Percentiles rank a stretch among this genome's conserved stretches.
Evolutionary conservation across 179 eudicot species (phyloP).

Genomic region (Silene vulgaris): DNA sequence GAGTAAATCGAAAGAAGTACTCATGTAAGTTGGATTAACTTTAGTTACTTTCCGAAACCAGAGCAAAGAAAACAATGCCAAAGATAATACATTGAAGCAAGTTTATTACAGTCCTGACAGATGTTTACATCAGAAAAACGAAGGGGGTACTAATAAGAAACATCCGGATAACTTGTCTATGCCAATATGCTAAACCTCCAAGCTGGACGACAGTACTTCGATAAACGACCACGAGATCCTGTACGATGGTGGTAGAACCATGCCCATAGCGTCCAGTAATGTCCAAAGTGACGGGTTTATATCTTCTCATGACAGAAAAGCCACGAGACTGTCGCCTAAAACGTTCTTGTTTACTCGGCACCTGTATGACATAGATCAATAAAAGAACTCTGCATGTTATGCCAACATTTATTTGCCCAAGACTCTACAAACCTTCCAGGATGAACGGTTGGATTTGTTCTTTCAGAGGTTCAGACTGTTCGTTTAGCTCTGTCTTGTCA

Average conservation of each 20-base stretch:
- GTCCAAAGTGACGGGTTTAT: constrained; percentile 5
- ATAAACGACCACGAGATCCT: background rate
- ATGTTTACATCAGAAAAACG: background rate
- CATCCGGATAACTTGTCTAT: background rate
- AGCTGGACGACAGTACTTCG: background rate
- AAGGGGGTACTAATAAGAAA: background rate
- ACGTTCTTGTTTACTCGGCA: constrained; percentile 34
- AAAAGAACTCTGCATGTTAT: constrained; percentile 29
- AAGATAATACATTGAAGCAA: background rate
- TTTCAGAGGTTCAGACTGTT: constrained; percentile 41
- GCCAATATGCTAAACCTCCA: background rate
- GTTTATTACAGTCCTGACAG: background rate
- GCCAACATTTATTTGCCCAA: constrained; percentile 44
- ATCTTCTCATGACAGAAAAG: constrained; percentile 33
- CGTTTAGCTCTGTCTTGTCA: constrained; percentile 34
- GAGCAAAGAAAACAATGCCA: background rate
- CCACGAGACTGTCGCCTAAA: constrained; percentile 28
- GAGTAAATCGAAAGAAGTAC: no score
- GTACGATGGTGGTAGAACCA: background rate
- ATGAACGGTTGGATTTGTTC: constrained; percentile 61
- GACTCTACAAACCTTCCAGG: constrained; percentile 79
- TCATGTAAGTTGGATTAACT: no score
- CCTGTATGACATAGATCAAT: constrained; percentile 70
- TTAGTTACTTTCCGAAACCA: no score
- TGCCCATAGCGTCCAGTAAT: background rate